These are phyloP conservation scores for Clarireedia homoeocarpa DNA, from an alignment of 2,329 filamentous ascomycete genomes.

Conservation along the genomic window DNA sequence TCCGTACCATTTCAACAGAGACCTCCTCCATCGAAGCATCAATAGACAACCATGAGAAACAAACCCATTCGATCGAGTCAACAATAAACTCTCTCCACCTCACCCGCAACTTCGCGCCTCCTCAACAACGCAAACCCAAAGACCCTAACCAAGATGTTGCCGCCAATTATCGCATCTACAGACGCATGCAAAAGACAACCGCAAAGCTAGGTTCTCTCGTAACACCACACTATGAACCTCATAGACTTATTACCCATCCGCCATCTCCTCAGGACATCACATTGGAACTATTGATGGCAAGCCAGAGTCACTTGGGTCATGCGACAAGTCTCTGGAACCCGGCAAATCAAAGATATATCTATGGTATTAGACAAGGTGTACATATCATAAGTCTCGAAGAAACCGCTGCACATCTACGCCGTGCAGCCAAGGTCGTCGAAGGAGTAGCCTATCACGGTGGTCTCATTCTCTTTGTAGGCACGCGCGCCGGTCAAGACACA, in stretches of 20 bases:
- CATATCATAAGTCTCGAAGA: conserved; percentile 91
- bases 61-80: conserved; percentile 19
- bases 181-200: conserved; percentile 37
- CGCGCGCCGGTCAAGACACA: conserved; percentile 70
- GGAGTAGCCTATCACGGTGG: conserved; percentile 78
- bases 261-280: conserved; percentile 74
- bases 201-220: conserved; percentile 41
- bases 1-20: conserved; percentile 33
- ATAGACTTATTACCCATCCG: conserved; percentile 61
- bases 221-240: conserved; percentile 54
- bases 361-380: conserved; percentile 77
- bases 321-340: conserved; percentile 90
- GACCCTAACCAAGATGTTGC: conserved; percentile 5
- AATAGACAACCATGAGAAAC: conserved; percentile 8
- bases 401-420: conserved; percentile 82
- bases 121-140: not conserved
- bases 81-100: conserved; percentile 17
- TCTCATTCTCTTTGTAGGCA: conserved; percentile 85
- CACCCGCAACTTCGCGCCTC: conserved; percentile 15
- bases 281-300: conserved; percentile 82
- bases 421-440: conserved; percentile 85
- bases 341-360: conserved; percentile 88
- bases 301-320: conserved; percentile 85
- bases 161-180: conserved; percentile 18
- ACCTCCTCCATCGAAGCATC: conserved; percentile 13